Base-by-base conservation (phyloP, 176 grass and related monocot genomes). In the Aegilops longissima region DNA sequence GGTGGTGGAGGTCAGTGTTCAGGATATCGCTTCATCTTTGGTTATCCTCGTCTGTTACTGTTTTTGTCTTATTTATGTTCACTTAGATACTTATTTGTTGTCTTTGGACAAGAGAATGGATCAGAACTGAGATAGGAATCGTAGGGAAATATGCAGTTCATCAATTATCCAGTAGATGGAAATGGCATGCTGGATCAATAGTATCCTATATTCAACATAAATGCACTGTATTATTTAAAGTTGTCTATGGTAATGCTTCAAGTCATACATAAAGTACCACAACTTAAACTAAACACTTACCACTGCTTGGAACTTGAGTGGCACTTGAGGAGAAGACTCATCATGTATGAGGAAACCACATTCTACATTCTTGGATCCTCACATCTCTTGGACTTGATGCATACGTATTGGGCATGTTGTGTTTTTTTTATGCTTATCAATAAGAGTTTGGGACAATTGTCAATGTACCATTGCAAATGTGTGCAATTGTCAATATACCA, bases 1-100 rank as follows among this genome's bases (percentile, higher is more conserved):
- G 95, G 95, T 98, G 95, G 95, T 98, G 95, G 95, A 98, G 95
- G 95, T 95, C 66, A 89, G 90, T 88, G 65, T 82, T 92, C 65
- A 31, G 36, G 61, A 86, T 18, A 83, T 83, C 10, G 31, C 80
- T 66, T 74, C 13, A 54, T 74, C 40, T 44, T 79, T 86, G 6
- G 30, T 69, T 68, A 78, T 82, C 62, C 29, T 29, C 1, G 31
- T 9, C 20, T 51, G 29, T 23, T 62, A 20, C 10, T 77, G 9
- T 69, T 56, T 31, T 29, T 39, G 3, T 67, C 20, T 18, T 80
- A 12, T 65, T 39, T 25, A 25, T 65, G 10, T 39, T 79, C 73
- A 73, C 73, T 79, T 42, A 2, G 36, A 73, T 83, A 42, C 54
- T 79, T 54, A 3, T 65, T 61, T 83, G 25, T 61, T 44, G 6